Percentiles rank a stretch among this genome's conserved stretches.
phyloP scores from a whole-genome alignment of 2,329 filamentous ascomycete genomes.

The Leptographium procerum region DNA sequence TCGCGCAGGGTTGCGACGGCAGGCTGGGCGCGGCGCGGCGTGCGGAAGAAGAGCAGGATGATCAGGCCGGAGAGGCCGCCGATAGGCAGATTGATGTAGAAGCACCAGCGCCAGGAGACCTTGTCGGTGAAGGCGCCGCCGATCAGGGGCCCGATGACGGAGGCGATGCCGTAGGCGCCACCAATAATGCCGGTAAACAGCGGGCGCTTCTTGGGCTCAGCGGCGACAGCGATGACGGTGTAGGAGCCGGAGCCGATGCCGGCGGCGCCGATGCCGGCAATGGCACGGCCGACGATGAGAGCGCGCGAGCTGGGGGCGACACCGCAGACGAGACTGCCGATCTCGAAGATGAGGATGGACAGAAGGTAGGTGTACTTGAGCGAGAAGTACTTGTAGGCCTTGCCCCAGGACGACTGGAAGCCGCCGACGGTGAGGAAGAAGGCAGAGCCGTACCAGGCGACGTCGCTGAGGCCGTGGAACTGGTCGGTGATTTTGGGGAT shows the following conservation, averaged over 20 bases:
- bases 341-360: slow-evolving; percentile 39
- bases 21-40: slow-evolving; percentile 22
- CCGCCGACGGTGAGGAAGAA: slow-evolving; percentile 38
- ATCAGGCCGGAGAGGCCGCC: slow-evolving; percentile 16
- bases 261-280: slow-evolving; percentile 34
- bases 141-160: slow-evolving; percentile 17
- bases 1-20: slow-evolving; percentile 19
- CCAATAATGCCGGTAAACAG: slow-evolving; percentile 19
- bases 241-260: slow-evolving; percentile 27
- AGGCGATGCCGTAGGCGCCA: slow-evolving; percentile 17
- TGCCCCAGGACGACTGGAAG: slow-evolving; percentile 35
- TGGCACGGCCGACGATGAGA: slow-evolving; percentile 40
- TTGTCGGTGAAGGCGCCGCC: slow-evolving; percentile 17
- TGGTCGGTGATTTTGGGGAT: slow-evolving; percentile 45
- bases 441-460: slow-evolving; percentile 48
- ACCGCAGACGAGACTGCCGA: slow-evolving; percentile 42
- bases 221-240: slow-evolving; percentile 26
- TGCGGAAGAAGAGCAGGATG: slow-evolving; percentile 23
- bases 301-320: slow-evolving; percentile 33
- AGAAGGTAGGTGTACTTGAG: slow-evolving; percentile 37
- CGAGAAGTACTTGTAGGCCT: slow-evolving; percentile 39
- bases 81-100: slow-evolving; percentile 22
- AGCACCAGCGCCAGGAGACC: slow-evolving; percentile 19
- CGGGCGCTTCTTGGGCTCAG: slow-evolving; percentile 12
- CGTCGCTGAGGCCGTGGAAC: slow-evolving; percentile 38